Conservation (phyloP, 805 yeast species). For the Candida pseudofarinosa region DNA sequence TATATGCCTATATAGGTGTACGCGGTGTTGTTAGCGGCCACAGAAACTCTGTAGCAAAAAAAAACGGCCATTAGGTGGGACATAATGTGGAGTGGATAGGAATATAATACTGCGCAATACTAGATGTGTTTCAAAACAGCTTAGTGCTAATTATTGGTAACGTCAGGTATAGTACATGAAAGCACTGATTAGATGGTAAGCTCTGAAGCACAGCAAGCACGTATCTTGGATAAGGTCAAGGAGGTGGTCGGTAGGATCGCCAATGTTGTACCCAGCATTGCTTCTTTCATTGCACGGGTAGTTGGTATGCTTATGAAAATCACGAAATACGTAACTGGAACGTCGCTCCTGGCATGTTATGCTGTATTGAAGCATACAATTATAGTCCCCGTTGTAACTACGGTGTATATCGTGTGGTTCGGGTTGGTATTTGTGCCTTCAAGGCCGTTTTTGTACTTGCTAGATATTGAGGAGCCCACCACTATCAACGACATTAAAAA, state of each 20-base stretch:
- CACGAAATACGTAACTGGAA: not conserved
- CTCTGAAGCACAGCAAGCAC: too few relatives aligned
- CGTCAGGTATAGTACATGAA: too few relatives aligned
- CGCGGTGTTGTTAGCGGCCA: too few relatives aligned
- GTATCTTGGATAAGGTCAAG: not conserved
- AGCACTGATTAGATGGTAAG: too few relatives aligned
- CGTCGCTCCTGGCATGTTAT: not conserved
- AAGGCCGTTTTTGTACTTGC: slow-evolving; percentile 4
- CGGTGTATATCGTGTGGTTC: not conserved
- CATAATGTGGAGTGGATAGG: too few relatives aligned
- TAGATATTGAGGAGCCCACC: slow-evolving; percentile 4
- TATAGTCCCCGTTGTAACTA: not conserved
- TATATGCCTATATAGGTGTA: too few relatives aligned
- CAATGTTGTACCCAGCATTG: not conserved
- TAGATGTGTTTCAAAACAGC: too few relatives aligned
- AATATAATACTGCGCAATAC: too few relatives aligned
- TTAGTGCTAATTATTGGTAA: too few relatives aligned
- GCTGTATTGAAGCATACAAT: not conserved
- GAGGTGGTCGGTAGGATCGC: not conserved
- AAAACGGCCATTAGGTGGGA: too few relatives aligned
- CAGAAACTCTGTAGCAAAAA: too few relatives aligned
- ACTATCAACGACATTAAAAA: not conserved
- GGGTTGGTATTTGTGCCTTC: slow-evolving; percentile 2
- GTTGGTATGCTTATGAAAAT: not conserved
- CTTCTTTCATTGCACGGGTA: not conserved